phyloP scores from a whole-genome alignment of 2,329 filamentous ascomycete genomes.

The Fonsecaea nubica region DNA sequence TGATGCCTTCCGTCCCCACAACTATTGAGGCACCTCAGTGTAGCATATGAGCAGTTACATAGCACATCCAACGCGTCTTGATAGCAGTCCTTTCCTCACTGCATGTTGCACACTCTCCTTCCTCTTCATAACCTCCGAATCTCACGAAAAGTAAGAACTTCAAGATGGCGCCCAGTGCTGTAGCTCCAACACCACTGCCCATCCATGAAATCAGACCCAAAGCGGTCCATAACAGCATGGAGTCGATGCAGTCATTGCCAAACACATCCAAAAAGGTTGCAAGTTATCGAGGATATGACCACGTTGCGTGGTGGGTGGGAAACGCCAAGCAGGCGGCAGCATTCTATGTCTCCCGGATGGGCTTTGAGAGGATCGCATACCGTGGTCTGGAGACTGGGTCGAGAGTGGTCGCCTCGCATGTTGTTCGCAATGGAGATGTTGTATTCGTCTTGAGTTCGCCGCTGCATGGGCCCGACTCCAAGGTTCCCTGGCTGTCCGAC shows the following conservation, averaged over 20 bases:
- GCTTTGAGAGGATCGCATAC: slow-evolving; percentile 83
- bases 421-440: slow-evolving; percentile 76
- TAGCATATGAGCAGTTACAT: neutral
- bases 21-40: neutral
- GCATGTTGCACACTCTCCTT: neutral
- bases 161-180: slow-evolving; percentile 36
- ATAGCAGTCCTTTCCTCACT: neutral
- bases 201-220: slow-evolving; percentile 22
- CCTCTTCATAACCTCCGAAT: neutral
- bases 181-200: slow-evolving; percentile 26
- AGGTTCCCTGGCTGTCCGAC: slow-evolving; percentile 52
- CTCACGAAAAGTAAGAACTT: neutral
- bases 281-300: slow-evolving; percentile 81
- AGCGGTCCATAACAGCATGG: slow-evolving; percentile 15
- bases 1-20: slow-evolving; percentile 4
- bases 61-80: neutral
- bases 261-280: slow-evolving; percentile 27
- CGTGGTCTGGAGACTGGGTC: slow-evolving; percentile 86
- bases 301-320: slow-evolving; percentile 94
- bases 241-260: slow-evolving; percentile 16
- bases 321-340: slow-evolving; percentile 94
- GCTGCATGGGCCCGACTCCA: slow-evolving; percentile 70
- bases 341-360: slow-evolving; percentile 87
- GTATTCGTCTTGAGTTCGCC: slow-evolving; percentile 86
- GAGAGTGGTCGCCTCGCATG: slow-evolving; percentile 80